Conservation (phyloP, 495 filamentous ascomycete species). For the Annulohypoxylon stygium region DNA sequence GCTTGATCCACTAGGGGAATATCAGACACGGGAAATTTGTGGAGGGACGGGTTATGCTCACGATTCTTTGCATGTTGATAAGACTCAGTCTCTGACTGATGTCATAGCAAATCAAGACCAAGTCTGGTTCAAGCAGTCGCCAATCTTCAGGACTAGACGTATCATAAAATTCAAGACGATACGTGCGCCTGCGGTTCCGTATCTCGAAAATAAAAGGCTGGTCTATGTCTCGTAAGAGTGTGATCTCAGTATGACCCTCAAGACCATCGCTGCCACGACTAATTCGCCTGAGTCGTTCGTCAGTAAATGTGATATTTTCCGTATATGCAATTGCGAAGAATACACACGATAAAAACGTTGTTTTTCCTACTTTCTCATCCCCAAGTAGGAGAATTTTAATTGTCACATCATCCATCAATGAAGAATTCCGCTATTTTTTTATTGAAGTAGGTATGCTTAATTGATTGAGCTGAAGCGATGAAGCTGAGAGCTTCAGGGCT, state of each 20-base stretch:
- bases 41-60: slow-evolving; percentile 55
- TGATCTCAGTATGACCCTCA: slow-evolving; percentile 57
- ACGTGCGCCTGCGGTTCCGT: slow-evolving; percentile 68
- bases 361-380: slow-evolving; percentile 85
- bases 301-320: slow-evolving; percentile 3
- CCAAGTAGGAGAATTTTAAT: slow-evolving; percentile 83
- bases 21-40: slow-evolving; percentile 17
- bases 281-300: slow-evolving; percentile 58
- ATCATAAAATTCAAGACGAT: slow-evolving; percentile 83
- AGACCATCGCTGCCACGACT: slow-evolving; percentile 58
- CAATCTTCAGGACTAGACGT: slow-evolving; percentile 81
- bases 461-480: background rate
- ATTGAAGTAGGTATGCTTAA: background rate
- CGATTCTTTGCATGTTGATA: slow-evolving; percentile 69
- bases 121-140: slow-evolving; percentile 75
- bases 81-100: slow-evolving; percentile 77
- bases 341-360: slow-evolving; percentile 88
- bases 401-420: slow-evolving; percentile 59
- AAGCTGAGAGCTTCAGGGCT: background rate
- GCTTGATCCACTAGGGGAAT: slow-evolving; percentile 73
- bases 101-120: slow-evolving; percentile 85
- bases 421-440: background rate
- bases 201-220: slow-evolving; percentile 89
- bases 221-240: slow-evolving; percentile 77
- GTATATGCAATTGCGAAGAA: slow-evolving; percentile 12